Base-by-base conservation (phyloP, 768 basidiomycete genomes). In the Gyrodon lividus region DNA sequence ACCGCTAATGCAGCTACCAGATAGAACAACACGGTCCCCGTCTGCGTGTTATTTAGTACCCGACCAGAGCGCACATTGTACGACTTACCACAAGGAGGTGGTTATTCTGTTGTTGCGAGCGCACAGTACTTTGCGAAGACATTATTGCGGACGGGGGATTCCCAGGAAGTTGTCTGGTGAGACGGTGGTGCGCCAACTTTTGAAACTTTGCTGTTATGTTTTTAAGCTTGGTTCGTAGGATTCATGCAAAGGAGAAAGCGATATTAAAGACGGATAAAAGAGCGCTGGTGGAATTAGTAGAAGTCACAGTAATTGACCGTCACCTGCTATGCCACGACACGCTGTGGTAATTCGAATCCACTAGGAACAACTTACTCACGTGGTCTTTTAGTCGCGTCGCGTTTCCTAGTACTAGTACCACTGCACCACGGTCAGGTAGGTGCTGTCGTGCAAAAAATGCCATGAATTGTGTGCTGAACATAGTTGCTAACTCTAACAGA, bases 1-100 rank as follows among this genome's bases (percentile, higher is more conserved):
- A 93, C 92, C 64, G 88, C 79, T 51, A 94, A 71, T 20, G 92
- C 92, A 48, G 92, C 91, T n/a, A 92, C 80, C 50, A 95, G 81
- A 66, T 95, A 95, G 71, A 95, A 95, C 12, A 78, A 65, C 7
- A 94, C 89, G 7, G 90, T 89, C 40, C 80, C 86, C 33, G 71
- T 78, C 90, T 92, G 61, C 47, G 35, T 22, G 8, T 24, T 22
- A 43, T 52, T 60, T 17, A 58, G 54, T 33, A 26, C 5, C 31
- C 24, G n/a, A 55, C 28, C 16, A 24, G 20, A 16, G 6, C 45
- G 33, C 48, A 33, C 12, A 39, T 28, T 5, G 41, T 30, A 51
- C 30, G 40, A 60, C 70, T 51, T 60, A 70, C 68, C 35, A 71
- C 69, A 9, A 66, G 64, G 43, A 72, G 56, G 38, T 48, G 67